These are phyloP conservation scores for Xylariaceae sp. DNA, from an alignment of 2,329 filamentous ascomycete genomes.

Conservation along the genomic window DNA sequence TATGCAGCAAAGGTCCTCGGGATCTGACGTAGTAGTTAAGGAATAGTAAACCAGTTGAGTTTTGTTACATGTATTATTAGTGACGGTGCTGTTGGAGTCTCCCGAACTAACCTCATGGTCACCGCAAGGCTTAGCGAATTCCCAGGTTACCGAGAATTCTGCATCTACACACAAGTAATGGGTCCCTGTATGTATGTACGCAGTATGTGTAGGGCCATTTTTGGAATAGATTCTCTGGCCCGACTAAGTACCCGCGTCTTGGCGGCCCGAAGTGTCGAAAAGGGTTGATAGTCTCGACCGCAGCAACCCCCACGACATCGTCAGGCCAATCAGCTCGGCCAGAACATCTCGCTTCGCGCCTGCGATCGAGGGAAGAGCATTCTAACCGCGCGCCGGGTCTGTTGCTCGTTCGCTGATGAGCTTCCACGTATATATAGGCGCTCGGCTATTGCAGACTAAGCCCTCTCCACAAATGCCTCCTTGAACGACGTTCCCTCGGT, in stretches of 20 bases:
- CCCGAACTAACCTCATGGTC: not conserved
- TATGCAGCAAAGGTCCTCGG: conserved; percentile 2
- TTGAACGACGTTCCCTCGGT: conserved; percentile 10
- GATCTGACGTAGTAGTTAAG: conserved; percentile 6
- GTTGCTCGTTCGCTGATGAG: conserved; percentile 10
- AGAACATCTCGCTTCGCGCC: conserved; percentile 20
- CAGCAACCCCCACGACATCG: conserved; percentile 21
- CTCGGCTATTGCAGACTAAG: conserved; percentile 16
- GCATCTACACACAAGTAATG: conserved; percentile 23
- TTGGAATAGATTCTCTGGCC: conserved; percentile 18
- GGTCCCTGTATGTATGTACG: too few species aligned
- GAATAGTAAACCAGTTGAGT: conserved; percentile 7
- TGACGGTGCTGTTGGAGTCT: conserved; percentile 6
- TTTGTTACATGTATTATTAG: conserved; percentile 6
- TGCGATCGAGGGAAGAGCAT: conserved; percentile 11
- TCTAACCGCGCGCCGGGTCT: conserved; percentile 10
- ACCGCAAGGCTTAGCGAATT: conserved; percentile 11
- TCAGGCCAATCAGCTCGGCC: conserved; percentile 17
- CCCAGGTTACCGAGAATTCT: conserved; percentile 9
- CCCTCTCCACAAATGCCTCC: conserved; percentile 13
- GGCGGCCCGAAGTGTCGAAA: conserved; percentile 27
- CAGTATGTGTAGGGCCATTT: conserved; percentile 6
- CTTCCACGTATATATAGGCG: conserved; percentile 12
- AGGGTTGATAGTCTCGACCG: conserved; percentile 22
- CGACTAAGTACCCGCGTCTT: conserved; percentile 18